Evolutionary conservation across 2,329 filamentous ascomycete genomes (phyloP), one percentile per base, ranked within the genome.

Genomic region (Trichocomaceae sp.): DNA sequence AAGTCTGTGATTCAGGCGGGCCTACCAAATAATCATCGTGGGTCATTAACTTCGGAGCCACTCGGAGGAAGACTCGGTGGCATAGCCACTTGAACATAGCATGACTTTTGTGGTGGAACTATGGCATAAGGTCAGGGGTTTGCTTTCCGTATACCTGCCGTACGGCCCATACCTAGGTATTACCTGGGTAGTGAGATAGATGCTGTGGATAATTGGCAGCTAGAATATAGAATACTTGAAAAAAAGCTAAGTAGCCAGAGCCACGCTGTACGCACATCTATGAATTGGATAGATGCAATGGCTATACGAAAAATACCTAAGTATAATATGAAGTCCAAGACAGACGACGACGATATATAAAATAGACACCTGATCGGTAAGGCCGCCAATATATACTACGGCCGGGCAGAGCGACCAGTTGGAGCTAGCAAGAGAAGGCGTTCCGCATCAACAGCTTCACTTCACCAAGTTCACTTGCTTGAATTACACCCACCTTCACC

Each of bases 371-470:
- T 42, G 39, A 42, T 22, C 10, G 19, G 12, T 22, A 42, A 42
- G 39, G 39, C 39, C 13, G 42, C 44, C 33, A 41, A 41, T 15
- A 37, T 13, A 4, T 8, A 52, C 56, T 66, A 61, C 58, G 59
- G 64, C 58, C 58, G 53, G 45, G 58, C 61, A 62, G 52, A 64
- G 61, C 52, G 62, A 64, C 64, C 64, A 55, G 55, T 64, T 60
- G 56, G 64, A 64, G 63, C 65, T 60, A 58, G 52, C 50, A 39
- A 55, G 50, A 49, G 51, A 61, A 33, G 41, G 57, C n/a, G n/a
- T n/a, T n/a, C n/a, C n/a, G n/a, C n/a, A n/a, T 35, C 47, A 48
- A 48, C 54, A 53, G 52, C 53, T 55, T 46, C 31, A 26, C 29
- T 41, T 44, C 29, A 33, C n/a, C n/a, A n/a, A n/a, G n/a, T n/a